Percentiles rank a stretch among this genome's conserved stretches.
Conservation (phyloP, 345 rosid species). For the Erodium maritimum region DNA sequence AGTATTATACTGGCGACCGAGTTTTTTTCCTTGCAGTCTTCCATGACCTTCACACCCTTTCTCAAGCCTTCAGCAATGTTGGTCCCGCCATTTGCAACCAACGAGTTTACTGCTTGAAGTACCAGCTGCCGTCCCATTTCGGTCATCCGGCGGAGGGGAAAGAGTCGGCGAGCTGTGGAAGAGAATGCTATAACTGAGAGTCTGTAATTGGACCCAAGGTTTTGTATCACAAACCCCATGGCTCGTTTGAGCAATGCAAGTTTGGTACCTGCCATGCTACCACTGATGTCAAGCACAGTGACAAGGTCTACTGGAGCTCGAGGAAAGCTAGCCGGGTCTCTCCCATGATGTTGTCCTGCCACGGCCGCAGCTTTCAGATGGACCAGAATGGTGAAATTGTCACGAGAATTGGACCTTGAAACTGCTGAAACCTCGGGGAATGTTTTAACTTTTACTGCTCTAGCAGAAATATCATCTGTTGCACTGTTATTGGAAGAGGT, state of each 20-base stretch:
- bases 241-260: constrained; percentile 92
- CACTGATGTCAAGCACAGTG: constrained; percentile 88
- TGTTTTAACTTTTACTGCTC: constrained; percentile 39
- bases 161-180: constrained; percentile 81
- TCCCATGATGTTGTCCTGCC: constrained; percentile 14
- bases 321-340: constrained; percentile 25
- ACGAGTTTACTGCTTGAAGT: constrained; percentile 78
- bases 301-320: constrained; percentile 85
- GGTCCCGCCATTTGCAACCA: constrained; percentile 92
- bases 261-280: constrained; percentile 99
- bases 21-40: constrained; percentile 70
- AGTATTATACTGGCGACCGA: constrained; percentile 47
- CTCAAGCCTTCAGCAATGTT: constrained; percentile 91
- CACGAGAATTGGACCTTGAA: constrained; percentile 33
- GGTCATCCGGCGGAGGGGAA: constrained; percentile 71
- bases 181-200: constrained; percentile 97
- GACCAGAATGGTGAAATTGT: constrained; percentile 58
- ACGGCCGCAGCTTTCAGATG: constrained; percentile 62
- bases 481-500: constrained; percentile 12
- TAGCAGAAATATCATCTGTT: too few species aligned
- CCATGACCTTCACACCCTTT: constrained; percentile 87
- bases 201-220: constrained; percentile 76
- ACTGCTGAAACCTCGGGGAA: constrained; percentile 71
- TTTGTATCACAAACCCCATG: constrained; percentile 97
- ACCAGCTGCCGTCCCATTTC: constrained; percentile 66